Evolutionary conservation across 1,284 basidiomycete genomes (phyloP), one percentile per base, ranked within the genome.

Genomic region (Heterobasidion annosum): DNA sequence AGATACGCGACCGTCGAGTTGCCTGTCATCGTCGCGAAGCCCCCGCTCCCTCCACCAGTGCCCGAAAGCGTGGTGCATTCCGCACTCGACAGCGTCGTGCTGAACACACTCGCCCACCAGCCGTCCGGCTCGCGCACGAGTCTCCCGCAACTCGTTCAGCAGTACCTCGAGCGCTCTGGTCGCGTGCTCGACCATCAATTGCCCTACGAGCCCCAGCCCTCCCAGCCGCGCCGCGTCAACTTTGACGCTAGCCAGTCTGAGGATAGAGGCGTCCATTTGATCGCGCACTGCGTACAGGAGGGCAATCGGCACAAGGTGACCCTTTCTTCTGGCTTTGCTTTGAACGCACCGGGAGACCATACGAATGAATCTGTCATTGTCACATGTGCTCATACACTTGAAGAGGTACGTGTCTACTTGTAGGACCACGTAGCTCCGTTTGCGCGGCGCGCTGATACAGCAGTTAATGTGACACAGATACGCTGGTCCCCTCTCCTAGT

Each of bases 301-400:
- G 62, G 68, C 5, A 67, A 67, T n/a, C 63, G 67, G 7, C 72
- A 78, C 59, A 76, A 76, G 58, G 70, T 86, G 48, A 76, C 75
- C 7, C 64, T 87, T 18, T 82, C 79, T 54, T 83, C 82, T 8
- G 85, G 81, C 0, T 89, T 89, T 64, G 77, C 75, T 2, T 62
- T 88, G 49, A 69, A 74, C 47, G 65, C 64, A 2, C 62, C 62
- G 2, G 61, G 59, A 10, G 60, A 63, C 34, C 56, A 64, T 1
- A 61, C 65, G 15, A 65, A 64, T 3, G 71, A 75, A 32, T 67
- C 69, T 2, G 58, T 81, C 9, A 63, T 87, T 32, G 63, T 86
- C 12, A 81, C 81, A 1, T 89, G 85, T 60, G 82, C 80, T 4
- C 87, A 89, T 64, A 86, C 85, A 2, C 63, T 88, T 32, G 79